Conservation (phyloP, 2,329 filamentous ascomycete genomes). For the Apiospora pterosperma region DNA sequence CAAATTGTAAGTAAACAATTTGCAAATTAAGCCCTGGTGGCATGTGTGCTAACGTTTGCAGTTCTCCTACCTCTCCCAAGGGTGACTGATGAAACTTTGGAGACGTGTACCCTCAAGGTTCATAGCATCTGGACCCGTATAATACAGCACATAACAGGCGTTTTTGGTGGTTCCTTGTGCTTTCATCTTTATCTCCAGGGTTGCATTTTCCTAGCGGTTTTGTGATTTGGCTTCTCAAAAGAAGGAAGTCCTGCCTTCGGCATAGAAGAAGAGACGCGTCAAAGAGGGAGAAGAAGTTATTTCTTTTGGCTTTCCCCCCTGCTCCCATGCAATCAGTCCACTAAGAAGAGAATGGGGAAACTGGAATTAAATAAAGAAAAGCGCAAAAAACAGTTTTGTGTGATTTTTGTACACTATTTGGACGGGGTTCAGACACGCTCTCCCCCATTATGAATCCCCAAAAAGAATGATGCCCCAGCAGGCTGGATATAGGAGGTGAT, state of each 20-base stretch:
- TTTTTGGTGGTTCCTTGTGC: constrained; percentile 5
- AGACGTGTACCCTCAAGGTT: not conserved
- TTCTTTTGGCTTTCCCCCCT: not conserved
- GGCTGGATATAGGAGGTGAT: not conserved
- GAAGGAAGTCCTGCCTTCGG: not conserved
- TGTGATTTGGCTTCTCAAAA: not conserved
- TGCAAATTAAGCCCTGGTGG: not conserved
- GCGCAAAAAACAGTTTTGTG: constrained; percentile 2
- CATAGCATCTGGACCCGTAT: constrained; percentile 6
- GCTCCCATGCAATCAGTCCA: not conserved
- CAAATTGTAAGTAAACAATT: constrained; percentile 34
- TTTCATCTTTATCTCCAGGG: constrained; percentile 3
- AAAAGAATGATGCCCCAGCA: not conserved
- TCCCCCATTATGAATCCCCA: not conserved
- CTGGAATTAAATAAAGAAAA: not conserved
- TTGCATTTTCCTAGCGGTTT: constrained; percentile 1
- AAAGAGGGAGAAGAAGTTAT: not conserved
- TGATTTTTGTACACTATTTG: constrained; percentile 1
- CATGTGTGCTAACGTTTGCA: constrained; percentile 12
- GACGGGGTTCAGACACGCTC: not conserved
- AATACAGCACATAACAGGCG: constrained; percentile 11
- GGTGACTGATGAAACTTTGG: constrained; percentile 10
- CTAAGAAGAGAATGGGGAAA: not conserved
- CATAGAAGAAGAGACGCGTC: not conserved
- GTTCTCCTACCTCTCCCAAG: constrained; percentile 31